Evolutionary conservation across 2,329 filamentous ascomycete genomes (phyloP).

Genomic region (Nothophaeocryptopus gaeumannii): DNA sequence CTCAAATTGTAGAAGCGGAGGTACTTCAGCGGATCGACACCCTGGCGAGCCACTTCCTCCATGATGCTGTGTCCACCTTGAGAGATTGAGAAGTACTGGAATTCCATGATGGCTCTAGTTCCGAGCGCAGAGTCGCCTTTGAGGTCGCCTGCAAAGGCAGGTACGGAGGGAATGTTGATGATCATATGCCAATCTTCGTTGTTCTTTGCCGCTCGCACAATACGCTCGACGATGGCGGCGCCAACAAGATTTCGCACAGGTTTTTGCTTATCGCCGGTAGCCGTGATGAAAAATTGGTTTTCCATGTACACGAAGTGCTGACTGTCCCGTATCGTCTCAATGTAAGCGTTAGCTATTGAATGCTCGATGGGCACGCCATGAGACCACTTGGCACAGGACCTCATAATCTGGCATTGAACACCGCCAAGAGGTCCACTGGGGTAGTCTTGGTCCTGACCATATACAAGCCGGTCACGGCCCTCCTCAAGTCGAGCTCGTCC

Average conservation of each 20-base stretch:
- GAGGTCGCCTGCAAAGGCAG: conserved; percentile 78
- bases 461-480: conserved; percentile 19
- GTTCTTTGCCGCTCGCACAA: conserved; percentile 65
- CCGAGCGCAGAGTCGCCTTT: conserved; percentile 69
- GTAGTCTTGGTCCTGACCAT: conserved; percentile 21
- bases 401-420: conserved; percentile 75
- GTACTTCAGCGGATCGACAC: conserved; percentile 69
- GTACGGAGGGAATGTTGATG: conserved; percentile 74
- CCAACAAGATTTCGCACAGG: conserved; percentile 77
- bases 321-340: conserved; percentile 90
- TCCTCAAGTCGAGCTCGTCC: conserved; percentile 27
- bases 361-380: conserved; percentile 62
- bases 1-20: conserved; percentile 83
- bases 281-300: conserved; percentile 90
- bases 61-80: conserved; percentile 75
- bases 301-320: conserved; percentile 57
- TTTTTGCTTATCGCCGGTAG: conserved; percentile 65
- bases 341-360: conserved; percentile 90
- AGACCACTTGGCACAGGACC: conserved; percentile 55
- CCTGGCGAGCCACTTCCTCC: conserved; percentile 63
- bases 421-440: conserved; percentile 59
- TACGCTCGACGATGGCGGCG: conserved; percentile 72
- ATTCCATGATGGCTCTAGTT: conserved; percentile 84
- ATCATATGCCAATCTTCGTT: conserved; percentile 70
- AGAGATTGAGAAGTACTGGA: conserved; percentile 77